Base-by-base conservation (phyloP, 306 rosid genomes). In the Medicago truncatula region DNA sequence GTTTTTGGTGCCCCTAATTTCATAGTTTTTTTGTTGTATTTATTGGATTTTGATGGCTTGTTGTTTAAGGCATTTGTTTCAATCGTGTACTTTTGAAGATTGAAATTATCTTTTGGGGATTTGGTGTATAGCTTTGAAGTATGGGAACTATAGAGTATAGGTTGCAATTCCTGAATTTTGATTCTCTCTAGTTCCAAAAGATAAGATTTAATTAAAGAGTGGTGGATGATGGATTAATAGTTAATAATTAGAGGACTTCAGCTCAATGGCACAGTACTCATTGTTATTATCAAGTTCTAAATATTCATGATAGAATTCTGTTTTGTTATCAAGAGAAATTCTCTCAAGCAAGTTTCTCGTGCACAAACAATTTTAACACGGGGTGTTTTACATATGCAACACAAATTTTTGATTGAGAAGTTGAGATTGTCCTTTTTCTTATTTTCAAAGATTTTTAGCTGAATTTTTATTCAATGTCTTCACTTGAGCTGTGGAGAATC, bases 1-100 rank as follows among this genome's bases (percentile, higher is more conserved):
- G 82, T 49, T 72, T 77, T 50, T 49, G 46, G 66, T 41, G 77
- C 17, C 76, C 72, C 76, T 67, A 65, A 12, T 49, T 73, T 73
- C 68, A 10, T 18, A 47, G 39, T 41, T 57, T 18, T 39, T 57
- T 44, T 21, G 53, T 54, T 50, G 13, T 67, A 1, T 50, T 56
- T 53, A 39, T 53, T 16, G 36, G 36, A 21, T 49, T 13, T 46
- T 34, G 23, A 9, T 25, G 28, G 54, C 52, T 70, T 59, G 43
- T 44, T 28, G 64, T 60, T 69, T 41, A 31, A 16, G 38, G 63
- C 17, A 17, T 43, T 2, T 61, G 67, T 28, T 67, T 73, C 63
- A 34, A 8, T 21, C 31, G 12, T 81, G 46, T 11, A 4, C n/a
- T 31, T 50, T 28, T 69, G 53, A 44, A 10, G 41, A 67, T 80